phyloP scores from a whole-genome alignment of 2,329 filamentous ascomycete species.

The Pezicula carpinea region DNA sequence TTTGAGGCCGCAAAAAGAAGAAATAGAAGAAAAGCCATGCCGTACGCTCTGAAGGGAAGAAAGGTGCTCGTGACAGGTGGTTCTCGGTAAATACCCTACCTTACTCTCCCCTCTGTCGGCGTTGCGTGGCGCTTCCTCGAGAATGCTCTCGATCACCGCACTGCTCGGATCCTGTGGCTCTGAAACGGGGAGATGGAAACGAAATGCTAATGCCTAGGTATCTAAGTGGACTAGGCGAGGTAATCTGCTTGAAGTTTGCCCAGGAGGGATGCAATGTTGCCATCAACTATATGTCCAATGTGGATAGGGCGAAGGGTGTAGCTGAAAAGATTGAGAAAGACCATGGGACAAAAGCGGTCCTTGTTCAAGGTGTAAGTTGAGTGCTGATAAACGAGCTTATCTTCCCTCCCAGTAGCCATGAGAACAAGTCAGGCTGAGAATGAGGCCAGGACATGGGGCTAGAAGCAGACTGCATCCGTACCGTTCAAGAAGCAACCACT shows the following conservation, averaged over 20 bases:
- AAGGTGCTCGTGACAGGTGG: slow-evolving; percentile 63
- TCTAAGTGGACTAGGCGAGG: slow-evolving; percentile 56
- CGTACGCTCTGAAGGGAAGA: slow-evolving; percentile 54
- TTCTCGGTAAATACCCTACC: slow-evolving; percentile 28
- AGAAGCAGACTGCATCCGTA: slow-evolving; percentile 46
- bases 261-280: slow-evolving; percentile 57
- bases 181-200: neutral
- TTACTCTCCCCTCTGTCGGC: too few species aligned
- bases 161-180: too few species aligned
- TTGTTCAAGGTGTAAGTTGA: slow-evolving; percentile 49
- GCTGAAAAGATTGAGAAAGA: slow-evolving; percentile 42
- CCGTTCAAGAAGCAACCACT: slow-evolving; percentile 49
- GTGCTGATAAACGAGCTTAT: too few species aligned
- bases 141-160: too few species aligned
- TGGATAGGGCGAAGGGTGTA: slow-evolving; percentile 49
- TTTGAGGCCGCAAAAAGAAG: too few species aligned
- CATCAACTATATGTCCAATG: slow-evolving; percentile 59
- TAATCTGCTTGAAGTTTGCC: slow-evolving; percentile 57
- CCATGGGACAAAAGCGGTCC: slow-evolving; percentile 46
- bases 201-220: neutral
- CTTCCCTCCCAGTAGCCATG: neutral
- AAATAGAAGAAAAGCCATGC: slow-evolving; percentile 41
- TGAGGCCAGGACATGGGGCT: slow-evolving; percentile 48
- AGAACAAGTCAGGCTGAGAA: neutral
- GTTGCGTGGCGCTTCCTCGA: too few species aligned